Conservation (phyloP, 2,329 filamentous ascomycete species). For the Aspergillus pseudoglaucus region DNA sequence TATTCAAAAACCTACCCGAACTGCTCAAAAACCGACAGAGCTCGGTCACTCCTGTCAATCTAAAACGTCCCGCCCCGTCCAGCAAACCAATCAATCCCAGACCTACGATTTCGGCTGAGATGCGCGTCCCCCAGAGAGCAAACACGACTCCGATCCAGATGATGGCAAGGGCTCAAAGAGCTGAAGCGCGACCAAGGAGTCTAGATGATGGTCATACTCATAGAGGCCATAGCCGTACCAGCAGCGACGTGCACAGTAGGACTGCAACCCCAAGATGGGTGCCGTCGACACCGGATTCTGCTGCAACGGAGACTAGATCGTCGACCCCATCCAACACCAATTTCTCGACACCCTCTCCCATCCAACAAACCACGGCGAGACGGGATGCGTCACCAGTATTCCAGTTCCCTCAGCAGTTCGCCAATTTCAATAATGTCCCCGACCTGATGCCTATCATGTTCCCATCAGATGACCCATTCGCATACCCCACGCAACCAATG, state of each 20-base stretch:
- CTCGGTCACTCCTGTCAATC: constrained; percentile 40
- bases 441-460: constrained; percentile 48
- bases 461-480: constrained; percentile 45
- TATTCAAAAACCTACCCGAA: constrained; percentile 80
- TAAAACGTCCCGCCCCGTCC: constrained; percentile 42
- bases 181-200: constrained; percentile 22
- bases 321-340: constrained; percentile 18
- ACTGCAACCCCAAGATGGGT: constrained; percentile 17
- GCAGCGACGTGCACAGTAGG: background rate
- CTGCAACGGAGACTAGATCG: constrained; percentile 21
- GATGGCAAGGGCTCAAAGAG: constrained; percentile 17
- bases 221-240: background rate
- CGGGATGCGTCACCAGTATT: constrained; percentile 15
- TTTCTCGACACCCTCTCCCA: constrained; percentile 2
- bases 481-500: constrained; percentile 46
- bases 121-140: constrained; percentile 26
- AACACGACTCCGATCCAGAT: constrained; percentile 36
- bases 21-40: constrained; percentile 54
- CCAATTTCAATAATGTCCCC: constrained; percentile 30
- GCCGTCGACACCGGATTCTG: constrained; percentile 20
- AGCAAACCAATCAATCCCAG: constrained; percentile 8
- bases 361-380: constrained; percentile 13
- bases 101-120: constrained; percentile 12
- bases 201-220: constrained; percentile 22
- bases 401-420: constrained; percentile 29